Conservation (phyloP, 495 filamentous ascomycete genomes). For the Cercophora samala region DNA sequence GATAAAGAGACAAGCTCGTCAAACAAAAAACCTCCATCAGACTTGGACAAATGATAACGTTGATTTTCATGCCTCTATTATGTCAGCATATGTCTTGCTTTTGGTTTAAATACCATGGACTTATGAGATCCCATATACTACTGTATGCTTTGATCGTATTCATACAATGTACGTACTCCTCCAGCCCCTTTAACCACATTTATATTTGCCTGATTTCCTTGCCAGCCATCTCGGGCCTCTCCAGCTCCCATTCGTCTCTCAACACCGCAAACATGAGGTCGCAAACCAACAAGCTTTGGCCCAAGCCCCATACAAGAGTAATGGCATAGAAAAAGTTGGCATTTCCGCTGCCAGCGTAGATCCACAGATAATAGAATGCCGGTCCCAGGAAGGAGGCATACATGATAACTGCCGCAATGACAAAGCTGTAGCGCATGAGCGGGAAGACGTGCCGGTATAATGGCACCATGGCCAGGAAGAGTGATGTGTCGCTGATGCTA, state of each 20-base stretch:
- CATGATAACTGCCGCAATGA: constrained; percentile 72
- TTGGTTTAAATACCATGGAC: background rate
- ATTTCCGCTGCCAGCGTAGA: constrained; percentile 95
- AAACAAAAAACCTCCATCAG: no score
- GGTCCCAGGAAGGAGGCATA: constrained; percentile 88
- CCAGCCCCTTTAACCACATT: constrained; percentile 2
- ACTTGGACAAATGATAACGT: no score
- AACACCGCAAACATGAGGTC: constrained; percentile 85
- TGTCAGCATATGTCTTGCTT: background rate
- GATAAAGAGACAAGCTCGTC: no score
- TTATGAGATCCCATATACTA: background rate
- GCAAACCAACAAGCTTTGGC: constrained; percentile 70
- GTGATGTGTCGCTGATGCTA: constrained; percentile 77
- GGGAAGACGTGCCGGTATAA: constrained; percentile 95
- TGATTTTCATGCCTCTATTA: background rate
- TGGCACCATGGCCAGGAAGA: constrained; percentile 79
- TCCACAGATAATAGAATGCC: constrained; percentile 96
- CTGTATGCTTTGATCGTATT: constrained; percentile 3
- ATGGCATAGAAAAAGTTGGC: constrained; percentile 99
- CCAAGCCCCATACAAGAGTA: constrained; percentile 93
- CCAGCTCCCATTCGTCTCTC: constrained; percentile 90
- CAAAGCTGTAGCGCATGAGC: constrained; percentile 89
- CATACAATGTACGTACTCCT: constrained; percentile 4
- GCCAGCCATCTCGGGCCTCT: constrained; percentile 83
- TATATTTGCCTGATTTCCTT: constrained; percentile 84